Evolutionary conservation across 2,329 filamentous ascomycete genomes (phyloP).

Genomic region (Fusarium redolens): DNA sequence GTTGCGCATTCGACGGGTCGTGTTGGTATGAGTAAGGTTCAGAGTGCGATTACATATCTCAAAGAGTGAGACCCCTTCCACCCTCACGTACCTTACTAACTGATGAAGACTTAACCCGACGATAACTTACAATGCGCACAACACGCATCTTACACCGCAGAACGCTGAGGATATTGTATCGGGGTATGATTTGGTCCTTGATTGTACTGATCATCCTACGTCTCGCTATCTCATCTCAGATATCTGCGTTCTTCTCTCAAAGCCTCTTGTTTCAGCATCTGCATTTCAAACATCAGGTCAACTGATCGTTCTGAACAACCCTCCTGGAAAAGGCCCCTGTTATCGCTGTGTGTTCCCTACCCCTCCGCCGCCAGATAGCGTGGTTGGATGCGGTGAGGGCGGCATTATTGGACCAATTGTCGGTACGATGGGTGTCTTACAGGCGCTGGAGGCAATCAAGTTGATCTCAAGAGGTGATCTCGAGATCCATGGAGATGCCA

Average conservation of each 20-base stretch:
- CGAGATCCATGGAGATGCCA: constrained; percentile 32
- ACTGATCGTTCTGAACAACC: constrained; percentile 87
- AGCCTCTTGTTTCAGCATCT: constrained; percentile 88
- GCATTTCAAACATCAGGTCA: constrained; percentile 91
- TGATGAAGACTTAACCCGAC: constrained; percentile 75
- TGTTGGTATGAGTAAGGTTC: constrained; percentile 82
- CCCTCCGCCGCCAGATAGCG: constrained; percentile 84
- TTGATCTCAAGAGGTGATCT: constrained; percentile 66
- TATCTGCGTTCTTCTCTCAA: constrained; percentile 81
- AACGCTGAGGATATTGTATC: constrained; percentile 75
- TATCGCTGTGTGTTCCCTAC: constrained; percentile 94
- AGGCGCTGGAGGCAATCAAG: constrained; percentile 90
- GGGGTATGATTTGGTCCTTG: constrained; percentile 84
- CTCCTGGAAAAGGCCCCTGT: constrained; percentile 81
- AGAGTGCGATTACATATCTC: constrained; percentile 75
- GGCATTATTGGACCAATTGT: constrained; percentile 94
- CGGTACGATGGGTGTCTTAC: constrained; percentile 90
- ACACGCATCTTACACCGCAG: constrained; percentile 72
- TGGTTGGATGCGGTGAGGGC: constrained; percentile 90
- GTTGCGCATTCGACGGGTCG: constrained; percentile 79
- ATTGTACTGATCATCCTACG: constrained; percentile 94
- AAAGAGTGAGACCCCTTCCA: constrained; percentile 56
- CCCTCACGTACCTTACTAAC: background rate
- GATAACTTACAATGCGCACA: constrained; percentile 72
- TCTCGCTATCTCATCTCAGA: constrained; percentile 95